Base-by-base conservation (phyloP, 768 basidiomycete species). In the Amanita inopinata region DNA sequence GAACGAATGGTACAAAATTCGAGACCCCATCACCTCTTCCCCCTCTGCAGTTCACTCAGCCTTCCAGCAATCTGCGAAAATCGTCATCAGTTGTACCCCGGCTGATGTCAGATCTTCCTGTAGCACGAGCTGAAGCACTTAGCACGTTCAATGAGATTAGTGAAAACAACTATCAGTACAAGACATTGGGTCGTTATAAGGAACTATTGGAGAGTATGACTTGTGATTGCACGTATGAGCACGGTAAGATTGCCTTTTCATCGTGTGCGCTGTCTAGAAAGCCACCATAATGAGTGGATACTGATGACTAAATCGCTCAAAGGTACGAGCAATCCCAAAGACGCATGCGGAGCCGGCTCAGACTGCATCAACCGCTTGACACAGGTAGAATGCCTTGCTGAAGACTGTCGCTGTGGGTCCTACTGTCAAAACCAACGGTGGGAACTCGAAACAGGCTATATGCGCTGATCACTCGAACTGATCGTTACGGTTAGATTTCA, bases 301-400 rank as follows among this genome's bases (percentile, higher is more conserved):
- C n/a, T n/a, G n/a, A n/a, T n/a, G n/a, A n/a, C n/a, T 25, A 3
- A 44, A 33, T 28, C 25, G 19, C 23, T 22, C 33, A 58, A 56
- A 89, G 86, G 69, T 48, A 56, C 63, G 18, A 80, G 84, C 58
- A 69, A 71, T 48, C 70, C 67, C 9, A 67, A 76, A 33, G 63
- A 61, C 40, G 89, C 90, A 4, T 99, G 96, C 62, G 90, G 92
- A 18, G 75, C 79, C 28, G 69, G 75, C 48, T 90, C 89, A 17
- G 88, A 94, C 65, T 99, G 96, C 60, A 97, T 99, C 66, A 99
- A 98, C 62, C 74, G 92, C 45, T 76, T 98, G 48, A 93, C 96
- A 18, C 93, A 94, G 61, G 90, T 98, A 9, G 96, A 99, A 62
- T 99, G 96, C 63, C 63, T 93, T n/a, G 65, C 76, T 10, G 83